Conservation (phyloP, 768 basidiomycete genomes). For the Boletus huronensis region DNA sequence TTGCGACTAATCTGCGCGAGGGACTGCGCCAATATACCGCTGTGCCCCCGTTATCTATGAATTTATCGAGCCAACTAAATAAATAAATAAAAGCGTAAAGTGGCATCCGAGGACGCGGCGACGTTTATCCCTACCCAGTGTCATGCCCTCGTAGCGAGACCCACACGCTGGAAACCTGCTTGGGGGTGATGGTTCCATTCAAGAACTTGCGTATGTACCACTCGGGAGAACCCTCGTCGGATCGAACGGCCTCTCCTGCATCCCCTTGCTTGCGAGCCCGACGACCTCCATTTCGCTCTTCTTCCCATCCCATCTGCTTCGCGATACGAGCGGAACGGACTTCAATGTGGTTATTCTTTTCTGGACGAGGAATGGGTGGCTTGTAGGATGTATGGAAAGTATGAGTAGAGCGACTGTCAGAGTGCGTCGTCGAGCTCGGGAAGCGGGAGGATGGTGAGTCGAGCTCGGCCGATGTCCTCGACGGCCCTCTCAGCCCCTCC, state of each 20-base stretch:
- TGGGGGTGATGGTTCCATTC: conserved; percentile 77
- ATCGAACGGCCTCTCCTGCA: conserved; percentile 48
- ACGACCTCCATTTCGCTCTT: conserved; percentile 62
- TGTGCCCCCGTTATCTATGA: conserved; percentile 74
- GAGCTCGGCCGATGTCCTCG: too few relatives aligned
- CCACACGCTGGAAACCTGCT: conserved; percentile 72
- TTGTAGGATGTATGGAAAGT: conserved; percentile 54
- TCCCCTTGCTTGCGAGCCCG: conserved; percentile 60
- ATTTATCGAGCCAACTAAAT: conserved; percentile 76
- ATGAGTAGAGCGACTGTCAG: conserved; percentile 43
- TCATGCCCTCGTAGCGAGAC: conserved; percentile 80
- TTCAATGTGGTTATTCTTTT: conserved; percentile 74
- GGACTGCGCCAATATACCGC: conserved; percentile 78
- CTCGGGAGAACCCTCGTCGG: conserved; percentile 74
- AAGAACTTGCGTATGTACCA: conserved; percentile 93
- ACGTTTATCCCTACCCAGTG: conserved; percentile 54
- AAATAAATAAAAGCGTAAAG: conserved; percentile 24
- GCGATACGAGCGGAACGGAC: conserved; percentile 77
- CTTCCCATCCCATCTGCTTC: conserved; percentile 75
- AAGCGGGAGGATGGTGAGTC: conserved; percentile 55
- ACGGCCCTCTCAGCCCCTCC: too few relatives aligned
- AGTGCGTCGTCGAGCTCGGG: conserved; percentile 40
- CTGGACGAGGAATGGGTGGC: conserved; percentile 65
- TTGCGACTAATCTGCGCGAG: conserved; percentile 75
- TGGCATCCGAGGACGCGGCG: neutral